phyloP scores from a whole-genome alignment of 345 rosid genomes.

The Hypericum androsaemum region DNA sequence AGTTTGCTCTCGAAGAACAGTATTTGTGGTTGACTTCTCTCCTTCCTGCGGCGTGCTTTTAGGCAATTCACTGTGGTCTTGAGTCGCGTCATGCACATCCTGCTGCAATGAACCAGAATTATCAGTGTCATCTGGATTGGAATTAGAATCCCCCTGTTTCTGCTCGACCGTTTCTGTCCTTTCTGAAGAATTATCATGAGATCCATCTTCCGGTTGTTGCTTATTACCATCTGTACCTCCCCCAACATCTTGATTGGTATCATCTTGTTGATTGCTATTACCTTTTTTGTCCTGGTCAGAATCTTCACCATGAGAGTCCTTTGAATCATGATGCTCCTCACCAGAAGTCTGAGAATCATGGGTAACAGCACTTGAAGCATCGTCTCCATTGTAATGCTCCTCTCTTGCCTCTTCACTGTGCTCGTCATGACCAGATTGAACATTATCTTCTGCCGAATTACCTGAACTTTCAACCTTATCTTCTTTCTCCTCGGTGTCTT shows the following conservation, averaged over 20 bases:
- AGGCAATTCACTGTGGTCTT: slow-evolving; percentile 19
- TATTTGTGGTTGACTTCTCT: slow-evolving; percentile 21
- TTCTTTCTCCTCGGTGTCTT: slow-evolving; percentile 9
- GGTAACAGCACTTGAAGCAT: slow-evolving; percentile 69
- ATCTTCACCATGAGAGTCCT: slow-evolving; percentile 21
- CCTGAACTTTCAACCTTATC: slow-evolving; percentile 19
- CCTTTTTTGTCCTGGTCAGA: slow-evolving; percentile 10
- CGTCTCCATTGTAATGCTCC: slow-evolving; percentile 68
- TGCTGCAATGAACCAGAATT: slow-evolving; percentile 14
- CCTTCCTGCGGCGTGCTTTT: slow-evolving; percentile 11
- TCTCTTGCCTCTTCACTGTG: slow-evolving; percentile 54
- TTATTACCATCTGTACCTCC: slow-evolving; percentile 16
- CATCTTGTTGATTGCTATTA: slow-evolving; percentile 16
- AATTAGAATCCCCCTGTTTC: slow-evolving; percentile 11
- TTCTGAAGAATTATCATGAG: slow-evolving; percentile 13
- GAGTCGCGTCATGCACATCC: slow-evolving; percentile 15
- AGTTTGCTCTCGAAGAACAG: slow-evolving; percentile 29
- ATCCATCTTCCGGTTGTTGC: slow-evolving; percentile 20
- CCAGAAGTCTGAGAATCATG: slow-evolving; percentile 34
- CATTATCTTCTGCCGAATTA: slow-evolving; percentile 22
- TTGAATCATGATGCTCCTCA: slow-evolving; percentile 23
- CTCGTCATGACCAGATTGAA: slow-evolving; percentile 33
- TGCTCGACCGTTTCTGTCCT: slow-evolving; percentile 19
- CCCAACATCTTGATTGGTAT: slow-evolving; percentile 26
- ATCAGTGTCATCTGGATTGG: slow-evolving; percentile 7